Percentiles rank a stretch among this genome's conserved stretches.
phyloP scores from a whole-genome alignment of 1,284 basidiomycete species.

The Schizopora paradoxa region DNA sequence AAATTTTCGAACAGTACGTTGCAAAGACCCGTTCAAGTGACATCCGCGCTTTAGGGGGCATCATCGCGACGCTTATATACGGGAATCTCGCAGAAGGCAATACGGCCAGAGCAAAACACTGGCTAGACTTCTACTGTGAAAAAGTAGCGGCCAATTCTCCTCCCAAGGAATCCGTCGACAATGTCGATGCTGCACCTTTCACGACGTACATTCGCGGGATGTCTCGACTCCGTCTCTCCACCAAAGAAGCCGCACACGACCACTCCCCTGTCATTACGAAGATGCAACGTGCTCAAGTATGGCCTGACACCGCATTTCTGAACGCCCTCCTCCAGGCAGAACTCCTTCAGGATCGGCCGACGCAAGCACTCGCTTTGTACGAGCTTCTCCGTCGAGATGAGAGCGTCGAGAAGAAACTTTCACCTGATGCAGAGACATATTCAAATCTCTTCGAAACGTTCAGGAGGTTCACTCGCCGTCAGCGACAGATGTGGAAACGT shows the following conservation, averaged over 20 bases:
- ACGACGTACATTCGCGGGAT: constrained; percentile 1
- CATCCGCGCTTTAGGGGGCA: too few species aligned
- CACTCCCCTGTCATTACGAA: constrained; percentile 11
- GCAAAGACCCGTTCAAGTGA: too few species aligned
- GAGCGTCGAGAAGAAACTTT: not conserved
- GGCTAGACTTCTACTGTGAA: constrained; percentile 13
- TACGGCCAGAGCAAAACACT: constrained; percentile 4
- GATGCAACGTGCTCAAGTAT: constrained; percentile 10
- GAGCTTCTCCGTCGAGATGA: constrained; percentile 1
- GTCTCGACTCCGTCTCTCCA: constrained; percentile 1
- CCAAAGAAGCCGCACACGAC: constrained; percentile 2
- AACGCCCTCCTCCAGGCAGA: constrained; percentile 13
- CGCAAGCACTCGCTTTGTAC: constrained; percentile 7
- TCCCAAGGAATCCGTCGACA: not conserved
- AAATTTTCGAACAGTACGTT: too few species aligned
- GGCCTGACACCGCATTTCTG: constrained; percentile 11
- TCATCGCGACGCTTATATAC: too few species aligned
- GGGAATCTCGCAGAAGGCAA: too few species aligned
- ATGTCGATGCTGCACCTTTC: constrained; percentile 3
- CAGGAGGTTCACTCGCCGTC: too few species aligned
- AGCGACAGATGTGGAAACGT: too few species aligned
- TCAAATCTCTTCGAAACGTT: not conserved
- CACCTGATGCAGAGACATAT: not conserved
- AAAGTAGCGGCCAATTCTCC: not conserved
- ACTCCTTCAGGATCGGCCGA: not conserved